Percentiles rank a stretch among this genome's conserved stretches.
Conservation (phyloP, 1,284 basidiomycete species). For the Moesziomyces antarcticus region DNA sequence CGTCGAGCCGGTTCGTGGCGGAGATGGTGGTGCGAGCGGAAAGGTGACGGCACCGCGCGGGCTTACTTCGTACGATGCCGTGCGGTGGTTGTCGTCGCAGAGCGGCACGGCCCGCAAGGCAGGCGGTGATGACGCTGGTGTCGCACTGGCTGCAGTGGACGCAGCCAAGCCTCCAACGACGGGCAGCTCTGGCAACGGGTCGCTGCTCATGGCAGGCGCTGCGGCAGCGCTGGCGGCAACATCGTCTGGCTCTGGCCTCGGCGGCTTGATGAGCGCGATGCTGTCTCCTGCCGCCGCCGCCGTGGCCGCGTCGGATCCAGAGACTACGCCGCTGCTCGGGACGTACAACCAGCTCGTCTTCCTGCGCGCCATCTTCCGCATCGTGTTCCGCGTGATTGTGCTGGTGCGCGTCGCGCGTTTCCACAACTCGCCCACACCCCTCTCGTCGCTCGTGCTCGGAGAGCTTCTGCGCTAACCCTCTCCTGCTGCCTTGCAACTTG, state of each 20-base stretch:
- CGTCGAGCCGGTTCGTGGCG: neutral
- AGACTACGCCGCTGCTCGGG: slow-evolving; percentile 1
- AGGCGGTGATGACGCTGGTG: neutral
- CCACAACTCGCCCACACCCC: slow-evolving; percentile 21
- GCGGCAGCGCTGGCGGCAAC: slow-evolving; percentile 14
- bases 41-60: slow-evolving; percentile 6
- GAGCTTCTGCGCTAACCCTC: slow-evolving; percentile 21
- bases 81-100: slow-evolving; percentile 17
- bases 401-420: slow-evolving; percentile 20
- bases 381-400: slow-evolving; percentile 38
- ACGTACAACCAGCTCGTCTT: slow-evolving; percentile 19
- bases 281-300: slow-evolving; percentile 7
- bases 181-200: slow-evolving; percentile 1
- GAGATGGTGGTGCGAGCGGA: neutral
- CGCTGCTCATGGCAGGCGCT: slow-evolving; percentile 14
- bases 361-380: slow-evolving; percentile 29
- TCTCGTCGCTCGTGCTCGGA: slow-evolving; percentile 29
- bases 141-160: neutral
- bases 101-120: neutral
- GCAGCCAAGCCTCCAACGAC: neutral
- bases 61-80: slow-evolving; percentile 21
- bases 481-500: slow-evolving; percentile 9
- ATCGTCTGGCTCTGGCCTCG: slow-evolving; percentile 7
- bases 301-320: neutral
- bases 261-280: slow-evolving; percentile 13